Evolutionary conservation across 2,329 filamentous ascomycete species (phyloP), one percentile per base, ranked within the genome.

Genomic region (Xylaria sp.): DNA sequence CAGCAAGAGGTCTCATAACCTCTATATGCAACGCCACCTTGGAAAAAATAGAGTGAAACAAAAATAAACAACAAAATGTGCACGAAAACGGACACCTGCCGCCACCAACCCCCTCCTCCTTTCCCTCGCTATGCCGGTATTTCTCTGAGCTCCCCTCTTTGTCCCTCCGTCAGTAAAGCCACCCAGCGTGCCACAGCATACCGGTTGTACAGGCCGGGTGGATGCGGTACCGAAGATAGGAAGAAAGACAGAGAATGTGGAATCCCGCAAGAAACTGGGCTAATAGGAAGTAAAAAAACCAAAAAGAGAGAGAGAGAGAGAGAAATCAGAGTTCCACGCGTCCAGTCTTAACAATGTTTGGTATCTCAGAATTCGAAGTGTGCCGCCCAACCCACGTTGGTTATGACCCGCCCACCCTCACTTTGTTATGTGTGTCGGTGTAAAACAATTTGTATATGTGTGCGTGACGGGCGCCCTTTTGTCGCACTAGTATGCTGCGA

Each of bases 361-460:
- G 71, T 73, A 71, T 73, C 65, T 73, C 49, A 36, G 25, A 69
- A 72, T 70, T 72, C 66, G 66, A 69, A 60, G 59, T 41, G 39
- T 71, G 60, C 69, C 69, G 62, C 62, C 69, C 62, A 63, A 51
- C 57, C 48, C n/a, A 61, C 61, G 61, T 66, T 61, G 48, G 46
- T 59, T 54, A 66, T 61, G 41, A 62, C 23, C 51, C 58, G 58
- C 43, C 64, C 55, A 23, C 36, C 39, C 39, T 66, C 57, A 46
- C 54, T 62, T 62, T 61, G 64, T 69, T 58, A 39, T 46, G 36
- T 33, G 52, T 36, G 28, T 55, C 25, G 3, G 7, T 49, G 23
- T 52, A 28, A 36, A 36, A 7, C 33, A 36, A 46, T 46, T 36
- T 23, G 20, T 41, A 20, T 64, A 62, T 60, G 64, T 60, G 63